Evolutionary conservation across 495 filamentous ascomycete genomes (phyloP).

Genomic region (Oleoguttula mirabilis): DNA sequence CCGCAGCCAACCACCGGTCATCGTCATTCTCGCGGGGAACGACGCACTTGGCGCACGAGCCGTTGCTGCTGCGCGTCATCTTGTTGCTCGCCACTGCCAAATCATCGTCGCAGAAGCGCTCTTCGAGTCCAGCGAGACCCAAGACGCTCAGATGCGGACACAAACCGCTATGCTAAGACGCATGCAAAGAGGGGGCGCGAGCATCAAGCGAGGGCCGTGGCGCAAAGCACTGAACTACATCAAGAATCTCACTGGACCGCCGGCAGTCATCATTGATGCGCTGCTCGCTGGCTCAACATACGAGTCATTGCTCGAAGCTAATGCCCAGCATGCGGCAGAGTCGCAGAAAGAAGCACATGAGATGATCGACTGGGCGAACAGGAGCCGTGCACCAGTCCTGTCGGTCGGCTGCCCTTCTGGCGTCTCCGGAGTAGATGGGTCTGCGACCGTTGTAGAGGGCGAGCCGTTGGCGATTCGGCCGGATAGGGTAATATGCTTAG

Average conservation of each 20-base stretch:
- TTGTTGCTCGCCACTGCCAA: slow-evolving; percentile 65
- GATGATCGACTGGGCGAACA: slow-evolving; percentile 75
- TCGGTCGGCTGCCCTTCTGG: slow-evolving; percentile 82
- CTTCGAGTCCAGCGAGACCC: slow-evolving; percentile 4
- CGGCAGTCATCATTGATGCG: slow-evolving; percentile 80
- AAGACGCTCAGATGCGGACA: slow-evolving; percentile 20
- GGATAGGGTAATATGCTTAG: slow-evolving; percentile 66
- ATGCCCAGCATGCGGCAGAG: neutral
- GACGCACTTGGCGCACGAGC: slow-evolving; percentile 75
- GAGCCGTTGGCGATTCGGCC: slow-evolving; percentile 60
- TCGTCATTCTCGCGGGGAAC: slow-evolving; percentile 78
- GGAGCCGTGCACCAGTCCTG: slow-evolving; percentile 61
- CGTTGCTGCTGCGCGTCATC: slow-evolving; percentile 72
- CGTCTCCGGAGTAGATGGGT: slow-evolving; percentile 65
- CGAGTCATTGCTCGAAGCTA: slow-evolving; percentile 55
- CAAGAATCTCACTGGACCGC: slow-evolving; percentile 45
- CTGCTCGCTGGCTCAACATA: slow-evolving; percentile 74
- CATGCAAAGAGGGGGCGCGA: slow-evolving; percentile 62
- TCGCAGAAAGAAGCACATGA: slow-evolving; percentile 53
- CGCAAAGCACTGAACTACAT: slow-evolving; percentile 31
- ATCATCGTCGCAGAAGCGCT: slow-evolving; percentile 49
- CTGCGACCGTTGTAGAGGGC: slow-evolving; percentile 48
- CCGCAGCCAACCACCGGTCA: slow-evolving; percentile 44
- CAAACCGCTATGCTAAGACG: slow-evolving; percentile 61
- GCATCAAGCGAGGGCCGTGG: slow-evolving; percentile 37